Conservation (phyloP, 1,284 basidiomycete species). For the Cutaneotrichosporon arboriforme region DNA sequence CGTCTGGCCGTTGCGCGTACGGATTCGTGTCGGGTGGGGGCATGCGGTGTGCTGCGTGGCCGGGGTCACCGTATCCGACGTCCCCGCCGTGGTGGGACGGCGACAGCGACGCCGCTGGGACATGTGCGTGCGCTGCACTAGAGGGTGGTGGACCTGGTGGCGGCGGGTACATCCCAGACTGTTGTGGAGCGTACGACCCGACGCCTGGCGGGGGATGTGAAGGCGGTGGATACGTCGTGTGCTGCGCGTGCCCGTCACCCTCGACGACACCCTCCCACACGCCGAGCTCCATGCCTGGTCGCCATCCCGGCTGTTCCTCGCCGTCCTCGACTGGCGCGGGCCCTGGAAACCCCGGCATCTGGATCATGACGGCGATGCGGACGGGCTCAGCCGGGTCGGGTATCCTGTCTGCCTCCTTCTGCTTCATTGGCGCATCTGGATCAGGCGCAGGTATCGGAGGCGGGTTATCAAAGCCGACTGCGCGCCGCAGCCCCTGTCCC, state of each 20-base stretch:
- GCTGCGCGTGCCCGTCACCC: not conserved
- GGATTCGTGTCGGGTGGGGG: too few relatives aligned
- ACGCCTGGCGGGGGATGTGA: not conserved
- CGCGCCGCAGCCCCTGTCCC: not conserved
- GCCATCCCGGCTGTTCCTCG: conserved; percentile 35
- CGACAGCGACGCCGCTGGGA: too few relatives aligned
- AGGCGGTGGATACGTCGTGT: not conserved
- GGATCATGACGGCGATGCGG: conserved; percentile 32
- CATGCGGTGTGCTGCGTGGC: too few relatives aligned
- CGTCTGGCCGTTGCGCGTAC: too few relatives aligned
- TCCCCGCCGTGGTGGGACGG: too few relatives aligned
- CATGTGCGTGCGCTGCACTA: too few relatives aligned
- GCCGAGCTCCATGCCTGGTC: conserved; percentile 40
- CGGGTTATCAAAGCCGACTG: not conserved
- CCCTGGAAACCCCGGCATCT: conserved; percentile 28
- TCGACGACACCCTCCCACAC: conserved; percentile 33
- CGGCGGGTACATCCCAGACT: too few relatives aligned
- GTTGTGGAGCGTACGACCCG: too few relatives aligned
- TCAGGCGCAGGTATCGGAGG: not conserved
- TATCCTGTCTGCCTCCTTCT: not conserved
- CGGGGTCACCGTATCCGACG: too few relatives aligned
- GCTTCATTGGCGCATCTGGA: not conserved
- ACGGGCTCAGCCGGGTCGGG: conserved; percentile 23
- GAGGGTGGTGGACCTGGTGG: too few relatives aligned
- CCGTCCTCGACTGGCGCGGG: conserved; percentile 13